phyloP scores from a whole-genome alignment of 768 basidiomycete genomes.

The Russula emetica region DNA sequence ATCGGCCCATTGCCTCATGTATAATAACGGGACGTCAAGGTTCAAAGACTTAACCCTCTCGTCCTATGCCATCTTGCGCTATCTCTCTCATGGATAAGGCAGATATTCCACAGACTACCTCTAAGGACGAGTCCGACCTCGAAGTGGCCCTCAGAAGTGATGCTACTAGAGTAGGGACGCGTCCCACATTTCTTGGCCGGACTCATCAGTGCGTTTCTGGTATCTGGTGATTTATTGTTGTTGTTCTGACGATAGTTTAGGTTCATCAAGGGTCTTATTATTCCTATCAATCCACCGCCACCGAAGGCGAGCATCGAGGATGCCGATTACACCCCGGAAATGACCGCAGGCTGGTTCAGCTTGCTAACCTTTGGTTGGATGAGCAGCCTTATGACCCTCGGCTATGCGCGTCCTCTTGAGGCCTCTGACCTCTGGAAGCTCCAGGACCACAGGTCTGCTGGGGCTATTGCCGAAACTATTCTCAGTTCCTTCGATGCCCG shows the following conservation, averaged over 20 bases:
- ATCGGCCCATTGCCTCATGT: background rate
- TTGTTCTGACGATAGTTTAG: background rate
- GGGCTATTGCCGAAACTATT: constrained; percentile 58
- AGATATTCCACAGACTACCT: background rate
- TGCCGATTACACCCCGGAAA: constrained; percentile 60
- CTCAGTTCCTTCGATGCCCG: constrained; percentile 60
- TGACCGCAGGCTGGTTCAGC: constrained; percentile 54
- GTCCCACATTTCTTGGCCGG: background rate
- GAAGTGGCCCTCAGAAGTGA: background rate
- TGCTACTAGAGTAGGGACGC: background rate
- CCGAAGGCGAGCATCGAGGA: constrained; percentile 56
- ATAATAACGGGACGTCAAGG: background rate
- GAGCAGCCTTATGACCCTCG: constrained; percentile 62
- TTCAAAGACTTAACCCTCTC: background rate
- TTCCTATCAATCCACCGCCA: constrained; percentile 35
- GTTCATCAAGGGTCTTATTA: constrained; percentile 21
- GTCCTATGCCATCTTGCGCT: no score
- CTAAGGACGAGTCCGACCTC: constrained; percentile 7
- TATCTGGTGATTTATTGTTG: background rate
- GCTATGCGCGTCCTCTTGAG: constrained; percentile 77
- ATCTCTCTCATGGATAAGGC: background rate
- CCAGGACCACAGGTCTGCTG: constrained; percentile 56
- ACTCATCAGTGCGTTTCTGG: constrained; percentile 9
- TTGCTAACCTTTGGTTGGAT: constrained; percentile 73
- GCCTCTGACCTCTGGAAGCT: constrained; percentile 79